Base-by-base conservation (phyloP, 441 rosid species). In the Populus hybrid region DNA sequence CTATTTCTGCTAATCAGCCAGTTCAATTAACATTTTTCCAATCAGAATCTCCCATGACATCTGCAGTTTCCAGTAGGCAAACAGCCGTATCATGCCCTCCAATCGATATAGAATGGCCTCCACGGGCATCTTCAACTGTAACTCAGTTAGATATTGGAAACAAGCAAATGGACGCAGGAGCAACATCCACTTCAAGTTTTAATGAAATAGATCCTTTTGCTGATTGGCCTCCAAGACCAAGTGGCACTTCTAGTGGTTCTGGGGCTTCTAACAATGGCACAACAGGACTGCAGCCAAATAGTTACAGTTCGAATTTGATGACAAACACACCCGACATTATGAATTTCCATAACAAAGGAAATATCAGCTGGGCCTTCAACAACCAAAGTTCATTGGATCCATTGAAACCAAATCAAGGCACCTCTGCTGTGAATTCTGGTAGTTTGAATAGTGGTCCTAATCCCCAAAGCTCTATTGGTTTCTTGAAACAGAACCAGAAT, bases 101-200 rank as follows among this genome's bases (percentile, higher is more conserved):
- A 24, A 92, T 92, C 53, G 97, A 92, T 77, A 78, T 91, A 56
- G 97, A 93, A 82, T 95, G 99, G 99, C 98, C 98, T 78, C 95
- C 98, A 72, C 87, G 85, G 76, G 76, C 84, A 74, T 82, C 91
- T 38, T 85, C 87, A 20, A 87, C 74, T 73, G 76, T 36, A 64
- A 79, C 89, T 80, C 87, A 80, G 53, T 73, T 80, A 59, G 79
- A 71, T 78, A 82, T 77, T 74, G 80, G 65, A 7, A 84, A 87
- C 72, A 80, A 87, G 82, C 89, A 82, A 76, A 35, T 72, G 29
- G 82, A 79, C 53, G 76, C 80, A 2, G 86, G 85, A 83, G 79
- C 83, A 76, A 82, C 95, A 23, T 80, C 90, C 18, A 72, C 86
- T 74, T 81, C 91, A 77, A 81, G 82, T 77, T 83, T 90, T 71